Evolutionary conservation across 2,329 filamentous ascomycete species (phyloP).

Genomic region (Epichloe typhina): DNA sequence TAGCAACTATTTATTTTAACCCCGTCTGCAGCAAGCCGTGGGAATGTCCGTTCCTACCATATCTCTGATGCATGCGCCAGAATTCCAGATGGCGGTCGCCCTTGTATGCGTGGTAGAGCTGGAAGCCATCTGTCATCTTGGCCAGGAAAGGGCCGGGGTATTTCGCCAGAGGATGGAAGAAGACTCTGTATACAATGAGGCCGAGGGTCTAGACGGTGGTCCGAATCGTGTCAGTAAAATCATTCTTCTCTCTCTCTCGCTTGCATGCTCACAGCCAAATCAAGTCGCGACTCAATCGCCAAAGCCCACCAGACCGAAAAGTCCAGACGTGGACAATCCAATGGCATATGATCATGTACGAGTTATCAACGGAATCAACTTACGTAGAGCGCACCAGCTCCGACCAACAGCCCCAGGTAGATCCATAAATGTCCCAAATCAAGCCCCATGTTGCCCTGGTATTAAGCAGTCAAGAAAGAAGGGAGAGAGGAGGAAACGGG

Average conservation of each 20-base stretch:
- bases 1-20: not conserved
- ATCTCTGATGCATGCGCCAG: constrained; percentile 55
- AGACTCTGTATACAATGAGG: constrained; percentile 42
- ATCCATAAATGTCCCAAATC: constrained; percentile 23
- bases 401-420: constrained; percentile 26
- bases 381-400: constrained; percentile 27
- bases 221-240: not conserved
- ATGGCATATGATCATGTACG: not conserved
- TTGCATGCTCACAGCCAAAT: too few relatives aligned
- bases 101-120: constrained; percentile 61
- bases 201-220: constrained; percentile 19
- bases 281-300: too few relatives aligned
- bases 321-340: too few relatives aligned
- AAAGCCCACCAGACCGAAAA: too few relatives aligned
- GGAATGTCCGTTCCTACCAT: constrained; percentile 34
- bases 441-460: constrained; percentile 13
- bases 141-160: constrained; percentile 53
- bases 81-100: constrained; percentile 65
- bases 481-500: too few relatives aligned
- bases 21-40: too few relatives aligned
- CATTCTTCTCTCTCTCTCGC: too few relatives aligned
- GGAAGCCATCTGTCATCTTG: constrained; percentile 49
- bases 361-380: constrained; percentile 10
- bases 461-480: not conserved
- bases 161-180: constrained; percentile 50